phyloP scores from a whole-genome alignment of 2,329 filamentous ascomycete species.

The Spiromastix sp. region DNA sequence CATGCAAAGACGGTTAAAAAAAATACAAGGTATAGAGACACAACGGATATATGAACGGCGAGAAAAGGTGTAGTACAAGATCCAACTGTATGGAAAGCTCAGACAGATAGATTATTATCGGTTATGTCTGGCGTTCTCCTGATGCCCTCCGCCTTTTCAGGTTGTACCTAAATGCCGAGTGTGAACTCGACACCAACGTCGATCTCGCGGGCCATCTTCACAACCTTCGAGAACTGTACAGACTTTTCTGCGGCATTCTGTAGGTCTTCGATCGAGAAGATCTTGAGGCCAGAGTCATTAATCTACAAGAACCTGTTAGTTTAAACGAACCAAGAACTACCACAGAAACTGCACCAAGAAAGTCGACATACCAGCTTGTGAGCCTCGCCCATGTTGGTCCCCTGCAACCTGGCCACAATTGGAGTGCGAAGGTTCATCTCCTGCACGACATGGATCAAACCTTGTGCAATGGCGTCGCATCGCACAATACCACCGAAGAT shows the following conservation, averaged over 20 bases:
- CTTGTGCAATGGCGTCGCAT: slow-evolving; percentile 93
- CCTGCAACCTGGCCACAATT: slow-evolving; percentile 93
- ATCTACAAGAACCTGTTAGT: slow-evolving; percentile 40
- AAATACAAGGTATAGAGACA: too few species aligned
- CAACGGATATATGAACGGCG: too few species aligned
- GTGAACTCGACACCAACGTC: slow-evolving; percentile 95
- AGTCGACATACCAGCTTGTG: slow-evolving; percentile 57
- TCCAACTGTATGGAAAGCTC: too few species aligned
- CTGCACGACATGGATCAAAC: slow-evolving; percentile 89
- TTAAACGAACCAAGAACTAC: slow-evolving; percentile 1
- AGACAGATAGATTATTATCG: too few species aligned
- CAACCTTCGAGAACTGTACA: slow-evolving; percentile 97
- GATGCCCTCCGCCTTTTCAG: too few species aligned
- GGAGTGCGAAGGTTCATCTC: slow-evolving; percentile 92
- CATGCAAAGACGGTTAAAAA: too few species aligned
- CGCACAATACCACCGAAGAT: slow-evolving; percentile 99
- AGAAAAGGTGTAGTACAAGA: too few species aligned
- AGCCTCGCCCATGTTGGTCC: slow-evolving; percentile 94
- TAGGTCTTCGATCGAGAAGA: slow-evolving; percentile 98
- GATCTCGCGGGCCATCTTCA: slow-evolving; percentile 96
- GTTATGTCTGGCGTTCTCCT: too few species aligned
- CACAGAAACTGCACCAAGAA: not conserved
- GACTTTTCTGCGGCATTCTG: slow-evolving; percentile 96
- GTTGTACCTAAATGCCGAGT: slow-evolving; percentile 93
- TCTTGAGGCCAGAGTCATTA: slow-evolving; percentile 97